Conservation (phyloP, 2,329 filamentous ascomycete genomes). For the Cercospora brassicicola region DNA sequence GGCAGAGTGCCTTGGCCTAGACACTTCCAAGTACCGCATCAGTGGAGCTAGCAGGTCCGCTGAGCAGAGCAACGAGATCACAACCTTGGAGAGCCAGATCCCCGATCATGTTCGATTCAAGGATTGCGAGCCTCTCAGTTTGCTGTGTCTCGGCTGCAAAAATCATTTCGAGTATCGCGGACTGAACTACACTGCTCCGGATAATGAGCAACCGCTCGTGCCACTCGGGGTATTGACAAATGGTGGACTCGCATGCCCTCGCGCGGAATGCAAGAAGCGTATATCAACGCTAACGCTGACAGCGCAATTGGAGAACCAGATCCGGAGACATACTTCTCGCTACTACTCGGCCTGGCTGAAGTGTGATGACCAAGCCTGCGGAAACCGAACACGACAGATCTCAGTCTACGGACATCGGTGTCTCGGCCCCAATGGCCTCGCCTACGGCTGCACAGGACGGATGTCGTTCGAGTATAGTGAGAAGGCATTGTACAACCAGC, state of each 20-base stretch:
- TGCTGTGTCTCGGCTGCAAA: conserved; percentile 82
- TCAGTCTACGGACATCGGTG: conserved; percentile 89
- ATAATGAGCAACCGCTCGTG: conserved; percentile 30
- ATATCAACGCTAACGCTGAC: conserved; percentile 73
- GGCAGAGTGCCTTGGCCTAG: conserved; percentile 89
- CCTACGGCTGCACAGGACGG: conserved; percentile 76
- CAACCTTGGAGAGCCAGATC: conserved; percentile 90
- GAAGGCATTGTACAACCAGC: conserved; percentile 90
- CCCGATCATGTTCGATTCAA: conserved; percentile 87
- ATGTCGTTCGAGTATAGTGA: conserved; percentile 89
- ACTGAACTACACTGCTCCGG: conserved; percentile 50
- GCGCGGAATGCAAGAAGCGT: conserved; percentile 60
- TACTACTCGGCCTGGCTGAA: conserved; percentile 94
- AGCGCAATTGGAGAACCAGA: conserved; percentile 81
- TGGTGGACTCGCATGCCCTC: conserved; percentile 71
- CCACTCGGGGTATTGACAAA: conserved; percentile 65
- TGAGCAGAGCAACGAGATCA: conserved; percentile 68
- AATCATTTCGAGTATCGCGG: conserved; percentile 73
- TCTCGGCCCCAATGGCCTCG: conserved; percentile 81
- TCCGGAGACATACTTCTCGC: conserved; percentile 72
- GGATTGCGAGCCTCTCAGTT: conserved; percentile 70
- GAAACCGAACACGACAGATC: conserved; percentile 84
- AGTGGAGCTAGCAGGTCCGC: conserved; percentile 54
- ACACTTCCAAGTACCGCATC: conserved; percentile 81
- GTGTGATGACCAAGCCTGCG: conserved; percentile 86